Conservation (phyloP, 371 early-diverging fungal genomes). For the Syncephalastrum contaminatum region DNA sequence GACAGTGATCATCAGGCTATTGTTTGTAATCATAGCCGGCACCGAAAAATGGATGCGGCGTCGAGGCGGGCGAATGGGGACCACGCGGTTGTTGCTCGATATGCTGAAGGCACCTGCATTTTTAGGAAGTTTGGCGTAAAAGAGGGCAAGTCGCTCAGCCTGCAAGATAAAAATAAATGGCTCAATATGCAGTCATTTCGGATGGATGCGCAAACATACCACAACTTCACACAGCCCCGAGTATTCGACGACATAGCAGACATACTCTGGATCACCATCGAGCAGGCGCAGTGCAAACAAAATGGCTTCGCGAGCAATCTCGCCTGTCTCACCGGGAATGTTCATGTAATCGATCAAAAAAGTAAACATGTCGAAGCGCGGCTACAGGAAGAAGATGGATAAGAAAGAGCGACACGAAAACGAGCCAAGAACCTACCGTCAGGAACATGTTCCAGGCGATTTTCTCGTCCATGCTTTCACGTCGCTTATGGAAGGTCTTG, state of each 20-base stretch:
- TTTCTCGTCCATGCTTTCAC: conserved; percentile 48
- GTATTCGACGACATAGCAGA: conserved; percentile 51
- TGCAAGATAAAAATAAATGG: conserved; percentile 5
- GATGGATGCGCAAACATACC: conserved; percentile 17
- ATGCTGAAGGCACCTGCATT: conserved; percentile 46
- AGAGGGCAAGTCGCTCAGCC: conserved; percentile 45
- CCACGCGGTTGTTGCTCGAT: conserved; percentile 35
- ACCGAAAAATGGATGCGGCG: conserved; percentile 44
- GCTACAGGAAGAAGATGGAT: conserved; percentile 20
- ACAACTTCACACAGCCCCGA: conserved; percentile 52
- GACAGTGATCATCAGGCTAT: conserved; percentile 44
- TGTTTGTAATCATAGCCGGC: conserved; percentile 48
- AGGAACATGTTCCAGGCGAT: conserved; percentile 49
- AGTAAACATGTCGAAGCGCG: conserved; percentile 53
- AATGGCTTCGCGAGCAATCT: conserved; percentile 51
- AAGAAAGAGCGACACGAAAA: neutral
- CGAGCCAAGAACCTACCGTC: conserved; percentile 22
- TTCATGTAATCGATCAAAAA: conserved; percentile 51
- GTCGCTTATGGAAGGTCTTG: conserved; percentile 35
- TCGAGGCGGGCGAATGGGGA: conserved; percentile 36
- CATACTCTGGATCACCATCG: conserved; percentile 54
- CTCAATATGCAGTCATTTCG: neutral
- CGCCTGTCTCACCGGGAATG: conserved; percentile 54
- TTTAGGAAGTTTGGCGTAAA: conserved; percentile 45
- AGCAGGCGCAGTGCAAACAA: conserved; percentile 45